A percentile compares a stretch with the other conserved stretches of the same genome.
These are phyloP conservation scores for Chrysochromulina tobinii DNA, from an alignment of 78 protist genomes.

Conservation along the genomic window DNA sequence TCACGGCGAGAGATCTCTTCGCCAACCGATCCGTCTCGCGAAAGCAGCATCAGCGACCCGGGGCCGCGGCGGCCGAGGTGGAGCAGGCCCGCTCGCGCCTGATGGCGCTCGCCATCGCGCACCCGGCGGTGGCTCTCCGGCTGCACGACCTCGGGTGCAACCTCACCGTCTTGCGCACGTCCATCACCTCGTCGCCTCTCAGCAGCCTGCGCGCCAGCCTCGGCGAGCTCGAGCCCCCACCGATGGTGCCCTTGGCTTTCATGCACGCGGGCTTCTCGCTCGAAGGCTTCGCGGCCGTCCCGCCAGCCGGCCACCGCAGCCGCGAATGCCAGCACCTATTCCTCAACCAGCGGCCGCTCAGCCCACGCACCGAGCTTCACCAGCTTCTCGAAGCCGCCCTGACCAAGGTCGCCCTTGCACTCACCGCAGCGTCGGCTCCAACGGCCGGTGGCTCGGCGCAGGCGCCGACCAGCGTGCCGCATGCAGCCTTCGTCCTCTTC, in stretches of 20 bases:
- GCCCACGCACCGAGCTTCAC: neutral
- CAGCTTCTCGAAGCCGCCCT: neutral
- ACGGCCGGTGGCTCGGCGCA: neutral
- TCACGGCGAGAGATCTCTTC: slow-evolving; percentile 27
- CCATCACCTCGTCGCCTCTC: neutral
- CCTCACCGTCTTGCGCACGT: neutral
- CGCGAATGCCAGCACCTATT: neutral
- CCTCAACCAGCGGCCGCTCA: neutral
- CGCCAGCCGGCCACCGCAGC: neutral
- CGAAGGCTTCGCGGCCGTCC: too few relatives aligned
- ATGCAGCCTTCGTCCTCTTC: neutral
- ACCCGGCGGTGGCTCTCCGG: neutral
- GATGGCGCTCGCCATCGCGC: neutral
- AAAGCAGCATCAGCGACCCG: neutral
- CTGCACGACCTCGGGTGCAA: neutral
- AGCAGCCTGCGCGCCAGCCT: neutral
- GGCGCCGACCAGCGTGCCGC: neutral
- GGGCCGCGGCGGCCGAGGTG: neutral
- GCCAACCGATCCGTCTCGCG: slow-evolving; percentile 34
- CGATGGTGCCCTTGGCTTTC: too few relatives aligned
- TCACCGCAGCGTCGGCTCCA: neutral
- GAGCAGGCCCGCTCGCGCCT: neutral
- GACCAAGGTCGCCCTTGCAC: neutral
- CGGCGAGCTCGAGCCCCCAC: too few relatives aligned
- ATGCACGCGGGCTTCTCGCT: too few relatives aligned